phyloP scores from a whole-genome alignment of 225 moss, liverwort and hornwort genomes.

The Rhytidiadelphus loreus region DNA sequence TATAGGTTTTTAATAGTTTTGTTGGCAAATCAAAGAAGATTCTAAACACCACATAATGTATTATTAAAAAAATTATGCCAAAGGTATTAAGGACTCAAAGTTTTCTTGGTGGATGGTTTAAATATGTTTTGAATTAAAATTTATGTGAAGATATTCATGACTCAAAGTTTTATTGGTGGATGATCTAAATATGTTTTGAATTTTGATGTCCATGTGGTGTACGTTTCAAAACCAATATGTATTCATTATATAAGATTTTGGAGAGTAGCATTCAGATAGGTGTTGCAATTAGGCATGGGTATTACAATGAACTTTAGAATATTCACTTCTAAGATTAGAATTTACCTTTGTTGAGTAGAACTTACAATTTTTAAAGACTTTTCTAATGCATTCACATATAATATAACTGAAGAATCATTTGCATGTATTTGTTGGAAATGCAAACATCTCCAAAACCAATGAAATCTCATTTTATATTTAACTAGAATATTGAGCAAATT shows the following conservation, averaged over 20 bases:
- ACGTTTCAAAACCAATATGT: not conserved
- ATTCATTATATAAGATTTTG: not conserved
- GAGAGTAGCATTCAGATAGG: not conserved
- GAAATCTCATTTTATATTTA: not conserved
- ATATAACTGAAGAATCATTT: not conserved
- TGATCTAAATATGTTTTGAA: not conserved
- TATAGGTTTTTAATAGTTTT: not conserved
- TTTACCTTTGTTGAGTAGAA: not conserved
- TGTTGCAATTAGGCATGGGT: accelerated
- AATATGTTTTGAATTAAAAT: not conserved
- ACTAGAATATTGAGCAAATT: not conserved
- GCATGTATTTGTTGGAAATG: not conserved
- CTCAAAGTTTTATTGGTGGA: not conserved
- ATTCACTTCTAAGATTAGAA: too few species aligned
- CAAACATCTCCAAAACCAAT: not conserved
- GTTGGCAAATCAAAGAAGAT: not conserved
- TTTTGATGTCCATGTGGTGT: not conserved
- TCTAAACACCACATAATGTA: too few species aligned
- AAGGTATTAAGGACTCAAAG: not conserved
- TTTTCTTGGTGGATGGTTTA: not conserved
- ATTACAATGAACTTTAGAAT: not conserved
- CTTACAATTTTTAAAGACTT: not conserved
- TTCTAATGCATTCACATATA: not conserved
- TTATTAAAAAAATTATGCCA: not conserved
- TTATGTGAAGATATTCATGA: too few species aligned